These are phyloP conservation scores for Fusarium liriodendri DNA, from an alignment of 2,329 filamentous ascomycete genomes.

Conservation along the genomic window DNA sequence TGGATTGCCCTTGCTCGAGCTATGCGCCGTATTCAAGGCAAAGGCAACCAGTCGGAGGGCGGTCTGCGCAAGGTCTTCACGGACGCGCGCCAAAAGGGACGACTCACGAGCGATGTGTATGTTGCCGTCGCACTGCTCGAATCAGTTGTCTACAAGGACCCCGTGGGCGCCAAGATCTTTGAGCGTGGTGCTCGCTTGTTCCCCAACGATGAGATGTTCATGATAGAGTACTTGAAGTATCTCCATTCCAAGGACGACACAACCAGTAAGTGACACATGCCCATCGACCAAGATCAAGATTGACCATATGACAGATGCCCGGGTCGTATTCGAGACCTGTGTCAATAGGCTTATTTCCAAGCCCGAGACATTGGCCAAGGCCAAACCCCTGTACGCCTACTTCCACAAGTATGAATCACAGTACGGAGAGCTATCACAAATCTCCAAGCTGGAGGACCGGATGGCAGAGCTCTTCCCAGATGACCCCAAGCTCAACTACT, in stretches of 20 bases:
- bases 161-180: slow-evolving; percentile 93
- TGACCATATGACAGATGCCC: slow-evolving; percentile 73
- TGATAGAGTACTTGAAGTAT: slow-evolving; percentile 96
- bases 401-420: slow-evolving; percentile 96
- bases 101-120: slow-evolving; percentile 94
- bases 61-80: slow-evolving; percentile 90
- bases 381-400: slow-evolving; percentile 88
- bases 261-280: slow-evolving; percentile 74
- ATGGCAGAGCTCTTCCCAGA: slow-evolving; percentile 96
- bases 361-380: slow-evolving; percentile 77
- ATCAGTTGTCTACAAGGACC: slow-evolving; percentile 95
- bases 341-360: slow-evolving; percentile 85
- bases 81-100: slow-evolving; percentile 87
- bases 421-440: slow-evolving; percentile 91
- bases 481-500: slow-evolving; percentile 80
- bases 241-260: slow-evolving; percentile 92
- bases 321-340: slow-evolving; percentile 95
- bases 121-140: slow-evolving; percentile 93
- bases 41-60: slow-evolving; percentile 72
- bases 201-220: slow-evolving; percentile 92
- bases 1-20: slow-evolving; percentile 96
- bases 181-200: slow-evolving; percentile 94
- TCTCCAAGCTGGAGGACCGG: slow-evolving; percentile 88
- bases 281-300: background rate
- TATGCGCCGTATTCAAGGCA: slow-evolving; percentile 93